Evolutionary conservation across 805 yeast species (phyloP), one percentile per base, ranked within the genome.

Genomic region (Saccharomycopsis oosterbeekiorum): DNA sequence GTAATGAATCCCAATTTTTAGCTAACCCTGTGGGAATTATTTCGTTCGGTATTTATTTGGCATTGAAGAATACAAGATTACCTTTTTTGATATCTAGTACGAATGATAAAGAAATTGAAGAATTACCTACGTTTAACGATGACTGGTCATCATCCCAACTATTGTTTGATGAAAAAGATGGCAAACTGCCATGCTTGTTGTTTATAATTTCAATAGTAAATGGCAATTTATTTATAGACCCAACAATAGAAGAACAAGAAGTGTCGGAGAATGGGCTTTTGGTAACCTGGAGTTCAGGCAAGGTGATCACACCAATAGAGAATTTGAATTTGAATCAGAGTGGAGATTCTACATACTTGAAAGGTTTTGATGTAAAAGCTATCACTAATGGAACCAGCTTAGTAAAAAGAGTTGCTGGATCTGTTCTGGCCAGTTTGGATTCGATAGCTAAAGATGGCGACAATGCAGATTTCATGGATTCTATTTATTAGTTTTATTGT

Each of bases 111-210:
- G 74, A 69, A 24, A 62, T 59, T 10, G 71, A 70, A 58, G 97
- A 92, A 71, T 85, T 88, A 65, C 97, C 97, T 0, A 86, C 89
- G 0, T 92, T 93, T 68, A 84, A 92, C 50, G 97, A 92, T 68
- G 96, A 64, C 66, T 93, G 88, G 92, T 86, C 77, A 68, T 76
- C 75, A 63, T 82, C 85, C 34, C 77, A 66, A 60, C 78, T 69
- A 43, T 73, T 87, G 37, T 77, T 80, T 15, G 59, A 62, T 14
- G 82, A 82, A 72, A 78, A 40, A 3, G 58, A 41, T 6, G 40
- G 36, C 11, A 43, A 54, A 1, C 24, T 80, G 55, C 93, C 96
- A 0, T 96, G 97, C 0, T 72, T 93, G 17, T 74, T 89, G 43
- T 83, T 94, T 66, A 82, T 93, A 0, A 73, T 87, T 34, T 96